These are phyloP conservation scores for Papiliotrema laurentii DNA, from an alignment of 1,284 basidiomycete genomes.

Conservation along the genomic window DNA sequence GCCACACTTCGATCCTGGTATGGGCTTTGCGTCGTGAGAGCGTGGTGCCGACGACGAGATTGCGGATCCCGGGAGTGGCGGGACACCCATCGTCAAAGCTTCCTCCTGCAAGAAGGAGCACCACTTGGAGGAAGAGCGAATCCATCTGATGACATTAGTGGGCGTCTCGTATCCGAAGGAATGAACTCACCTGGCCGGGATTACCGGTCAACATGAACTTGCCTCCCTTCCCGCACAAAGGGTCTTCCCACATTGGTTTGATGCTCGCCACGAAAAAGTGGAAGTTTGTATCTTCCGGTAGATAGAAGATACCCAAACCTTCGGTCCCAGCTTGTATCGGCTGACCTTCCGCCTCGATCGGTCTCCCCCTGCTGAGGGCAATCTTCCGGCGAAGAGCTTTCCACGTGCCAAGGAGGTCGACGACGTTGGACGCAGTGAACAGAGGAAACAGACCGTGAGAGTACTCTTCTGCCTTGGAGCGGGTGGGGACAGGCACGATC, in stretches of 20 bases:
- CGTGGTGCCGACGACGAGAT: conserved; percentile 25
- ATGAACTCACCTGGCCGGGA: conserved; percentile 14
- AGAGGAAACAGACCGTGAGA: conserved; percentile 23
- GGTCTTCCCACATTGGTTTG: conserved; percentile 40
- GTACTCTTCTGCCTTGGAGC: conserved; percentile 14
- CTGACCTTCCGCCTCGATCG: conserved; percentile 14
- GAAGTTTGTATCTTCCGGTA: conserved; percentile 31
- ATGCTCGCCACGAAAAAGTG: conserved; percentile 33
- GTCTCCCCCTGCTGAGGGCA: conserved; percentile 11
- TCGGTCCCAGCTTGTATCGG: conserved; percentile 7
- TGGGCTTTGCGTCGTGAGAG: conserved; percentile 19
- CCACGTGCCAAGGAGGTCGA: conserved; percentile 29
- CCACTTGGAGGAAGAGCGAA: conserved; percentile 18
- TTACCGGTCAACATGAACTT: conserved; percentile 30
- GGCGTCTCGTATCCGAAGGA: not conserved
- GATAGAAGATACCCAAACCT: conserved; percentile 24
- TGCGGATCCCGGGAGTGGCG: conserved; percentile 1
- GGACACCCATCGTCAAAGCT: conserved; percentile 11
- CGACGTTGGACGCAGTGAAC: conserved; percentile 21
- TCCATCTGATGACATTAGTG: conserved; percentile 17
- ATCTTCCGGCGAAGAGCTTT: conserved; percentile 31
- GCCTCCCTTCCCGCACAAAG: conserved; percentile 24
- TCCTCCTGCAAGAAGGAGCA: conserved; percentile 25
- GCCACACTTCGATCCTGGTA: conserved; percentile 35
- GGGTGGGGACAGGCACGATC: not conserved